phyloP scores from a whole-genome alignment of 2,329 filamentous ascomycete genomes.

The Xenosphaeropsis pyriputrescens region DNA sequence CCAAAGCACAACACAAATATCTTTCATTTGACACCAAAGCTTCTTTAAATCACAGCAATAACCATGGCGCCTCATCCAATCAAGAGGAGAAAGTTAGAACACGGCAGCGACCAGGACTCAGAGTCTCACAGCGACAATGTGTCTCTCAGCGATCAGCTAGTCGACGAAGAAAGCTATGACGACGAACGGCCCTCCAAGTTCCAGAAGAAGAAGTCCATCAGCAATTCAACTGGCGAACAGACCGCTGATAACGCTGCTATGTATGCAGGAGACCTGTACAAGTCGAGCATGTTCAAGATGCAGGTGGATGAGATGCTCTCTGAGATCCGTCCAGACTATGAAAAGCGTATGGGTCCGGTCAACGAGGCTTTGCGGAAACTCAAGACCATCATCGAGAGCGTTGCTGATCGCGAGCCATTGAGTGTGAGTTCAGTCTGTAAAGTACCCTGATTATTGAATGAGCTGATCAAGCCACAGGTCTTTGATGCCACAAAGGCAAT shows the following conservation, averaged over 20 bases:
- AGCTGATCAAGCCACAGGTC: constrained; percentile 31
- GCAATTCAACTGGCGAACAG: constrained; percentile 7
- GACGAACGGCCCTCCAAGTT: constrained; percentile 8
- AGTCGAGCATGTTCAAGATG: constrained; percentile 52
- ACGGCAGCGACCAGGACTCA: no score
- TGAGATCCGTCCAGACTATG: constrained; percentile 41
- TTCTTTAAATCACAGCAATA: no score
- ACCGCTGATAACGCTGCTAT: constrained; percentile 18
- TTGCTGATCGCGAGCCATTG: constrained; percentile 32
- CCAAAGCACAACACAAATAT: no score
- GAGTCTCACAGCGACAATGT: no score
- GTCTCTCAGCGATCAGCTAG: no score
- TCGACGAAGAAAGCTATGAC: constrained; percentile 14
- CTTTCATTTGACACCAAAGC: no score
- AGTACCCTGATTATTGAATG: no score
- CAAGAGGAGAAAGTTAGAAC: constrained; percentile 19
- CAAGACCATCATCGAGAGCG: constrained; percentile 39
- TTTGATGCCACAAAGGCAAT: constrained; percentile 51
- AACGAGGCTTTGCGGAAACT: constrained; percentile 37
- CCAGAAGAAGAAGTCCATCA: constrained; percentile 1
- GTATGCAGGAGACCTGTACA: constrained; percentile 32
- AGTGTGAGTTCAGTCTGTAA: no score
- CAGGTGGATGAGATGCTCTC: constrained; percentile 49
- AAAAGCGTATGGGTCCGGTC: constrained; percentile 34
- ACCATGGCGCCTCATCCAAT: constrained; percentile 11